A percentile compares a stretch with the other conserved stretches of the same genome.
phyloP scores from a whole-genome alignment of 2,329 filamentous ascomycete species.

The Colletotrichum sp. region DNA sequence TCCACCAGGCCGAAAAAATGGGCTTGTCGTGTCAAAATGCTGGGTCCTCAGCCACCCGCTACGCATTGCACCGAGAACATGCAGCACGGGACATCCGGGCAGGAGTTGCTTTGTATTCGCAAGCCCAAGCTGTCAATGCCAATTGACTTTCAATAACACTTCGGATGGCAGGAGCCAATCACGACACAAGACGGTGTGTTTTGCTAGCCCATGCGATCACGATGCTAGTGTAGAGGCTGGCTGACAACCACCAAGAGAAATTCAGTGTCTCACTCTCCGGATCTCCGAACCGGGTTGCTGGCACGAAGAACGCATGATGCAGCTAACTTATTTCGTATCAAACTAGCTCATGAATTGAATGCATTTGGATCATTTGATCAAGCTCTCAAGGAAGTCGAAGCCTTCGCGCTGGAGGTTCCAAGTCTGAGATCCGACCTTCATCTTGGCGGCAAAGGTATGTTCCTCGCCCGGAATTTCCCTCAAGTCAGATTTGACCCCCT shows the following conservation, averaged over 20 bases:
- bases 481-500: constrained; percentile 38
- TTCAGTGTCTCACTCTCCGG: neutral
- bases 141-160: neutral
- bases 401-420: constrained; percentile 40
- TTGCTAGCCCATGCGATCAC: neutral
- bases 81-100: neutral
- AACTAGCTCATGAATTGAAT: neutral
- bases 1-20: neutral
- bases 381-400: constrained; percentile 44
- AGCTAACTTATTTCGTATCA: neutral
- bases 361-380: constrained; percentile 4
- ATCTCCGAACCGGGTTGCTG: neutral
- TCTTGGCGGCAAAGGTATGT: constrained; percentile 47
- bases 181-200: neutral
- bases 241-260: neutral
- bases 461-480: constrained; percentile 42
- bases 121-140: neutral
- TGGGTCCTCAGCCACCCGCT: neutral
- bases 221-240: neutral
- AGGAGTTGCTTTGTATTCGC: neutral
- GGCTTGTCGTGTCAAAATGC: neutral
- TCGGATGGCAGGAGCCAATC: neutral
- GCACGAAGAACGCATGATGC: neutral
- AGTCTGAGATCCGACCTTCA: constrained; percentile 40
- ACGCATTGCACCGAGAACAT: neutral